Evolutionary conservation across 208 protist genomes (phyloP).

Genomic region (Leishmania gerbilli): DNA sequence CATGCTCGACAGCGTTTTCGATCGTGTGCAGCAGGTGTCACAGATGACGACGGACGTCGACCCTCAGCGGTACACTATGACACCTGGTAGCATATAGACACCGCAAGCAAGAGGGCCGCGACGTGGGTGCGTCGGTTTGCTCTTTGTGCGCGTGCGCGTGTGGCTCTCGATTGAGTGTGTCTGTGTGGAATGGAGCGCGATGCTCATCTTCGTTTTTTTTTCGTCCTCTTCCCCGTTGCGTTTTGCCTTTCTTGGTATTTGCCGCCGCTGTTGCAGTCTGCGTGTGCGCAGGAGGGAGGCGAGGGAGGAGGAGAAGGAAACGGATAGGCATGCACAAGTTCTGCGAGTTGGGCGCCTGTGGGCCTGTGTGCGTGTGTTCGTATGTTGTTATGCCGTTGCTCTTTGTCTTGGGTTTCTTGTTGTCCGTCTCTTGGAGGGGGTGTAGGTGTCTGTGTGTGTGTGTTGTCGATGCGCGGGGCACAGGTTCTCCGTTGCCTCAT

Average conservation of each 20-base stretch:
- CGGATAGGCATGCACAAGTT: background rate
- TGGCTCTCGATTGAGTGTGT: background rate
- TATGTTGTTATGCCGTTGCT: background rate
- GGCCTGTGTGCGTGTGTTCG: background rate
- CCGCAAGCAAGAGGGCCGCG: background rate
- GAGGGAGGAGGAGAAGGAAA: background rate
- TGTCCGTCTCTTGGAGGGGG: background rate
- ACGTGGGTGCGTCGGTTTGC: background rate
- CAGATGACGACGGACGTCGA: slow-evolving; percentile 42
- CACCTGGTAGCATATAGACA: slow-evolving; percentile 24
- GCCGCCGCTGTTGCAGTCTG: background rate
- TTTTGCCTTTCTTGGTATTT: background rate
- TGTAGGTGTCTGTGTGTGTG: background rate
- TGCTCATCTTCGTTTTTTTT: background rate
- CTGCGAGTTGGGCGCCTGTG: background rate
- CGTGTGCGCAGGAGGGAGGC: background rate
- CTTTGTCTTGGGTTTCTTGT: background rate
- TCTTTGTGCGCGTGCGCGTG: background rate
- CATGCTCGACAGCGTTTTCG: slow-evolving; percentile 85
- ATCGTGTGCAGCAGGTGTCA: slow-evolving; percentile 74
- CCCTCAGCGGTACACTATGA: slow-evolving; percentile 31
- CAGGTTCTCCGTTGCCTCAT: background rate
- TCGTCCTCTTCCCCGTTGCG: background rate
- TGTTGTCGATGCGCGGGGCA: background rate
- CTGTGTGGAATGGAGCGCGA: background rate